phyloP scores from a whole-genome alignment of 2,329 filamentous ascomycete genomes.

The Hysterium pulicare region DNA sequence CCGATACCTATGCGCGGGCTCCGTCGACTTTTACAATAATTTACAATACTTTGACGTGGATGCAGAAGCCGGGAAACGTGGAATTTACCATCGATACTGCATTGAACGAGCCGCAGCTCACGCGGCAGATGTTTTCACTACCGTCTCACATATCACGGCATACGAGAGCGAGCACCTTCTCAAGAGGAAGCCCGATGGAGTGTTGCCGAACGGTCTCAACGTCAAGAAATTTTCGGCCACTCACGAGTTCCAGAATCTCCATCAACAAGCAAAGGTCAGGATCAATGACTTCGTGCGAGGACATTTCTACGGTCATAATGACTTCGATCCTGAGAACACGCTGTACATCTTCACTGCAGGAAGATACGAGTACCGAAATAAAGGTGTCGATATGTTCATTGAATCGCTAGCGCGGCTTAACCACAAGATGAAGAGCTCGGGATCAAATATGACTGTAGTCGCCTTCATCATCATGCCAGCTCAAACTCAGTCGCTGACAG shows the following conservation, averaged over 20 bases:
- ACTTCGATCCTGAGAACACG: slow-evolving; percentile 95
- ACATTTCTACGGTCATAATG: slow-evolving; percentile 97
- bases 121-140: slow-evolving; percentile 94
- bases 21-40: slow-evolving; percentile 99
- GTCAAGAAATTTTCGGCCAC: slow-evolving; percentile 98
- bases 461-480: slow-evolving; percentile 99
- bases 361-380: slow-evolving; percentile 96
- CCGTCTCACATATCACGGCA: slow-evolving; percentile 96
- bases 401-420: slow-evolving; percentile 93
- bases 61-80: slow-evolving; percentile 92
- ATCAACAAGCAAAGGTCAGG: slow-evolving; percentile 94
- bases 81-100: slow-evolving; percentile 98
- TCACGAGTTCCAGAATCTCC: slow-evolving; percentile 98
- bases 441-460: slow-evolving; percentile 90
- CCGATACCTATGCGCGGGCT: slow-evolving; percentile 93
- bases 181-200: slow-evolving; percentile 95
- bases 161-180: slow-evolving; percentile 97
- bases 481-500: slow-evolving; percentile 89
- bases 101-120: slow-evolving; percentile 94
- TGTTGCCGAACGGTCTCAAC: slow-evolving; percentile 93
- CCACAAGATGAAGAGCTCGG: slow-evolving; percentile 79
- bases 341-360: slow-evolving; percentile 97
- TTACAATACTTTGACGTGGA: slow-evolving; percentile 96
- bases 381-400: slow-evolving; percentile 99
- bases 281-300: slow-evolving; percentile 97